Evolutionary conservation across 768 basidiomycete genomes (phyloP).

Genomic region (Phaffia australis): DNA sequence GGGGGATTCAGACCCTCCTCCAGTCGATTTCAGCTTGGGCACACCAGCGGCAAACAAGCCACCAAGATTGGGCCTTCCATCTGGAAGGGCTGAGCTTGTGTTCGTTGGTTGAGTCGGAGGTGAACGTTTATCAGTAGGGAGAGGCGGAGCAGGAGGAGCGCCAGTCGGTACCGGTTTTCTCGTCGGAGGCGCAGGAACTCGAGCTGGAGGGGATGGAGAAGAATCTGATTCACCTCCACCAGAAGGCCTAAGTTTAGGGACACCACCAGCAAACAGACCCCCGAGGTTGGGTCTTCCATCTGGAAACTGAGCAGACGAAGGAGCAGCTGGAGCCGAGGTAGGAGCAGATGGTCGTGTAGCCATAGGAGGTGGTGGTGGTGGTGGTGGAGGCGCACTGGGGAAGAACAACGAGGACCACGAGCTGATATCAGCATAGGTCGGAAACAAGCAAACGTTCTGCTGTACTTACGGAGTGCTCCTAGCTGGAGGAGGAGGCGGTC

Average conservation of each 20-base stretch:
- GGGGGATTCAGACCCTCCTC: neutral
- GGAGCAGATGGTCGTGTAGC: conserved; percentile 6
- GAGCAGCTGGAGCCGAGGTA: neutral
- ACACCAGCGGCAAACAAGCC: conserved; percentile 23
- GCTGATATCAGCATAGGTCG: neutral
- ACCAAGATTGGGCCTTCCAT: conserved; percentile 14
- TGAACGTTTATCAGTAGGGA: no score
- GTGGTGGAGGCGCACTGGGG: neutral
- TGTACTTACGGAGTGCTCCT: neutral
- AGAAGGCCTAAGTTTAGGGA: conserved; percentile 13
- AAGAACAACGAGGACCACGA: neutral
- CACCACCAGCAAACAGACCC: conserved; percentile 10
- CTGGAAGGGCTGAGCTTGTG: neutral
- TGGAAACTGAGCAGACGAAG: neutral
- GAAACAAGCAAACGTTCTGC: neutral
- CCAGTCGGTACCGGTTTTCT: neutral
- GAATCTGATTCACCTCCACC: neutral
- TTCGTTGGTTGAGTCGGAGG: no score
- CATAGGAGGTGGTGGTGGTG: conserved; percentile 5
- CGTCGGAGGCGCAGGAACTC: neutral
- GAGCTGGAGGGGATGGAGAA: neutral
- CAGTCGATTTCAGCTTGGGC: conserved; percentile 12
- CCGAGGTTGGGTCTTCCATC: conserved; percentile 17
- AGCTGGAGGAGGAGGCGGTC: no score
- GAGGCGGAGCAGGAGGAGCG: neutral